phyloP scores from a whole-genome alignment of 2,329 filamentous ascomycete species.

The Trichoderma hamatum region DNA sequence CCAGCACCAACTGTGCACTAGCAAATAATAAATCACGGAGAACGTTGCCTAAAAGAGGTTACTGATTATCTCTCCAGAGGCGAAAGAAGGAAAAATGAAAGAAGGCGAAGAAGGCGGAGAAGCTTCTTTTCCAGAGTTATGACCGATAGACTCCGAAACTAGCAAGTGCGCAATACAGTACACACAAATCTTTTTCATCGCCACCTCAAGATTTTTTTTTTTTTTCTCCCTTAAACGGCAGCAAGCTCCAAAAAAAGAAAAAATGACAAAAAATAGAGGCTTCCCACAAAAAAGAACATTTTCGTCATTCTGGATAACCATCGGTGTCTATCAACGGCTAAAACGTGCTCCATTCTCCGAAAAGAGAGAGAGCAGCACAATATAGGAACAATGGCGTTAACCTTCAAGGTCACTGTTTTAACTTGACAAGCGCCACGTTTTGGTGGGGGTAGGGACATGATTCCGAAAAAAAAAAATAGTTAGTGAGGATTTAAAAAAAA shows the following conservation, averaged over 20 bases:
- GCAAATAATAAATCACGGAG: not conserved
- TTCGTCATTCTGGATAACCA: not conserved
- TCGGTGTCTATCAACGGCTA: not conserved
- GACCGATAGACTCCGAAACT: not conserved
- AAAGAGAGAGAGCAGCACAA: not conserved
- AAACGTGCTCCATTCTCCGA: not conserved
- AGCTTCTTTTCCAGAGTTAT: not conserved
- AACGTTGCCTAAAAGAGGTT: not conserved
- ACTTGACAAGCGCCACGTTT: slow-evolving; percentile 20
- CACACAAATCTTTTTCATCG: not conserved
- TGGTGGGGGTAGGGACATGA: not conserved
- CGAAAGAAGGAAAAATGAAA: not conserved
- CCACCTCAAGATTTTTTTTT: not conserved
- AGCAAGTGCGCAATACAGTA: not conserved
- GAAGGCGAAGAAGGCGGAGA: not conserved
- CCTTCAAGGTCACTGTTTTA: slow-evolving; percentile 1
- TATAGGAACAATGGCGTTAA: slow-evolving; percentile 9
- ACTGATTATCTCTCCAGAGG: not conserved
- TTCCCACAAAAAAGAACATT: not conserved
- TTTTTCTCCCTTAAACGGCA: not conserved
- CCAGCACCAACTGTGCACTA: not conserved
- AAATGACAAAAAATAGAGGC: not conserved
- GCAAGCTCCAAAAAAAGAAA: not conserved
- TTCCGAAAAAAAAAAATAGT: not conserved
- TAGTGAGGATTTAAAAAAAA: not conserved